A percentile compares a stretch with the other conserved stretches of the same genome.
phyloP scores from a whole-genome alignment of 2,329 filamentous ascomycete species.

The Helotiales sp. region DNA sequence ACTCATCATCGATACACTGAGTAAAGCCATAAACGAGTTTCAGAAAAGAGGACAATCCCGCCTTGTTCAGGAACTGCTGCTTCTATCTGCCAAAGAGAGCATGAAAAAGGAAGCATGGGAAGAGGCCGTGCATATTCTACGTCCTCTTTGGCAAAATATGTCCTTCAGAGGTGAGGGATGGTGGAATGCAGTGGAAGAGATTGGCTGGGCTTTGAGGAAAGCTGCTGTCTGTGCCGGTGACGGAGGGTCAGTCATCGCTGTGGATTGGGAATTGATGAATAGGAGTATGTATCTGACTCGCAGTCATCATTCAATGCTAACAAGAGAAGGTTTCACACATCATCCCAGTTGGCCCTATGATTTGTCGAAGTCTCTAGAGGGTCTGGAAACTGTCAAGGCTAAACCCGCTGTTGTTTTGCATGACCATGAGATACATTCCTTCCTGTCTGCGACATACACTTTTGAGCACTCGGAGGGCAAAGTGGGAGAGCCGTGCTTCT shows the following conservation, averaged over 20 bases:
- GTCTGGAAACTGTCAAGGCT: conserved; percentile 47
- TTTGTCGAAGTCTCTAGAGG: conserved; percentile 60
- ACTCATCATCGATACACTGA: conserved; percentile 59
- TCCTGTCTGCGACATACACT: conserved; percentile 59
- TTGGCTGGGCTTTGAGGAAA: conserved; percentile 64
- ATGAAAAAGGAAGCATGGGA: conserved; percentile 57
- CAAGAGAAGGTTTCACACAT: conserved; percentile 55
- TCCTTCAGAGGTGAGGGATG: conserved; percentile 64
- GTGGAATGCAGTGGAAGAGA: conserved; percentile 62
- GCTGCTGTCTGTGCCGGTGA: conserved; percentile 59
- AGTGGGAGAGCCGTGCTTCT: conserved; percentile 62
- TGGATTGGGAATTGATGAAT: conserved; percentile 69
- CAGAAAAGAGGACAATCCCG: conserved; percentile 58
- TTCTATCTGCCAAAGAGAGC: conserved; percentile 63
- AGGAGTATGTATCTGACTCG: conserved; percentile 51
- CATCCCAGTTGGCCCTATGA: conserved; percentile 66
- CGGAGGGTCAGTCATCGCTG: conserved; percentile 61
- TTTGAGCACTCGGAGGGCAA: conserved; percentile 64
- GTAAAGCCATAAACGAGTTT: conserved; percentile 59
- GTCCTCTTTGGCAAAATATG: conserved; percentile 62
- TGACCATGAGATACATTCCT: conserved; percentile 57
- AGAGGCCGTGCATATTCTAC: conserved; percentile 58
- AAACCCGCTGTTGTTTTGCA: conserved; percentile 58
- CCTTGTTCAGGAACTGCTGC: conserved; percentile 56
- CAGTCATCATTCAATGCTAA: conserved; percentile 29